Percentiles rank a stretch among this genome's conserved stretches.
Conservation (phyloP, 176 grass and related monocot species). For the Zea luxurians region DNA sequence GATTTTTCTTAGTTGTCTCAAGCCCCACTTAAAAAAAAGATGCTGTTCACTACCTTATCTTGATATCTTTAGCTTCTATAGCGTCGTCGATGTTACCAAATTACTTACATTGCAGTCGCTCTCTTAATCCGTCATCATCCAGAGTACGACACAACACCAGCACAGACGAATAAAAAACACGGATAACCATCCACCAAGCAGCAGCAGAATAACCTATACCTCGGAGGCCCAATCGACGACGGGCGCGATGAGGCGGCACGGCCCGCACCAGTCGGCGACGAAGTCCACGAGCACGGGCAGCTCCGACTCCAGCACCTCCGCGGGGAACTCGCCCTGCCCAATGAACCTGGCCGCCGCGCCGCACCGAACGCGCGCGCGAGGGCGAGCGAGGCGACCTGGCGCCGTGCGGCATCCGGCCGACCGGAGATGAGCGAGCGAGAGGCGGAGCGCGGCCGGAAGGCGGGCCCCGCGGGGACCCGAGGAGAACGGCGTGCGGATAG, state of each 20-base stretch:
- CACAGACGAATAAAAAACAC: neutral
- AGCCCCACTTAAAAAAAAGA: too few species aligned
- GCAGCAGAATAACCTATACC: conserved; percentile 26
- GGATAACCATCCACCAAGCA: neutral
- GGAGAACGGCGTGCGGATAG: too few species aligned
- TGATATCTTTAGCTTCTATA: too few species aligned
- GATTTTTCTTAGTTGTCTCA: too few species aligned
- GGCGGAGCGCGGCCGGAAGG: too few species aligned
- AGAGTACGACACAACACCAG: neutral
- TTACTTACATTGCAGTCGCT: too few species aligned
- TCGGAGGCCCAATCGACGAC: conserved; percentile 85
- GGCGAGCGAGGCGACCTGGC: neutral
- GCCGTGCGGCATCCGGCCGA: too few species aligned
- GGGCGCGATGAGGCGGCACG: conserved; percentile 85
- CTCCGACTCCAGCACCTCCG: conserved; percentile 78
- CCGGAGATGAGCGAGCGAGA: too few species aligned
- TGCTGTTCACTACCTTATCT: too few species aligned
- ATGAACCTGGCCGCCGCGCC: conserved; percentile 52
- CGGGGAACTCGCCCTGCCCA: conserved; percentile 63
- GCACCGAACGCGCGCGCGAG: conserved; percentile 54
- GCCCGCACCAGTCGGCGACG: conserved; percentile 94
- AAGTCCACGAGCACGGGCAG: conserved; percentile 94
- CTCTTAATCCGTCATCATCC: too few species aligned
- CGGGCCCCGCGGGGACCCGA: too few species aligned
- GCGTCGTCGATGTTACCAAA: too few species aligned